Percentiles rank a stretch among this genome's conserved stretches.
These are phyloP conservation scores for Royoungia palumana DNA, from an alignment of 768 basidiomycete genomes.

Conservation along the genomic window DNA sequence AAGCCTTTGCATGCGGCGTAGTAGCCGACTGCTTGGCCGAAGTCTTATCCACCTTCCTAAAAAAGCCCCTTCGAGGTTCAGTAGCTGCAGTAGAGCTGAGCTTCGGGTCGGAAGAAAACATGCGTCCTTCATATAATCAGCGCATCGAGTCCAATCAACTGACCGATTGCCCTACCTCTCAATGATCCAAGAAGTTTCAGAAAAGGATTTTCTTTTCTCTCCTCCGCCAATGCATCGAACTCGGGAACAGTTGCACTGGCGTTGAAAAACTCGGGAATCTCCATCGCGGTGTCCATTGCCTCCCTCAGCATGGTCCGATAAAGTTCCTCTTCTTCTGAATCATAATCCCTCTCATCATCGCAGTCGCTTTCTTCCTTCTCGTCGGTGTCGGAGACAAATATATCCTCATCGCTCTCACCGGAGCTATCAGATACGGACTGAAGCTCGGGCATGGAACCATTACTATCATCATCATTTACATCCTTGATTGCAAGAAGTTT, in stretches of 20 bases:
- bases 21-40: constrained; percentile 9
- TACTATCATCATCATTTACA: constrained; percentile 37
- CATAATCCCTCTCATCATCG: constrained; percentile 47
- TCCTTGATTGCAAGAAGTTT: constrained; percentile 52
- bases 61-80: constrained; percentile 31
- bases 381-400: constrained; percentile 26
- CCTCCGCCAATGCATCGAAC: constrained; percentile 42
- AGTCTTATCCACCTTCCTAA: constrained; percentile 20
- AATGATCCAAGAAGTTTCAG: constrained; percentile 71
- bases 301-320: constrained; percentile 59
- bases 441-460: constrained; percentile 63
- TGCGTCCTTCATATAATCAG: constrained; percentile 49
- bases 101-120: constrained; percentile 52
- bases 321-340: constrained; percentile 68
- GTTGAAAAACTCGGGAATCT: constrained; percentile 57
- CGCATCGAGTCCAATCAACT: neutral
- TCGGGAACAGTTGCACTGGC: constrained; percentile 43
- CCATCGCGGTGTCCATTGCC: constrained; percentile 67
- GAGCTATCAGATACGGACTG: constrained; percentile 64
- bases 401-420: constrained; percentile 40
- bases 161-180: constrained; percentile 46
- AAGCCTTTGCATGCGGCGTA: constrained; percentile 3
- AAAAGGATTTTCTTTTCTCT: constrained; percentile 71
- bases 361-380: constrained; percentile 34
- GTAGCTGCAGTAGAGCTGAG: constrained; percentile 38